Base-by-base conservation (phyloP, 192 early-diverging fungal species). In the Mortierella antarctica region DNA sequence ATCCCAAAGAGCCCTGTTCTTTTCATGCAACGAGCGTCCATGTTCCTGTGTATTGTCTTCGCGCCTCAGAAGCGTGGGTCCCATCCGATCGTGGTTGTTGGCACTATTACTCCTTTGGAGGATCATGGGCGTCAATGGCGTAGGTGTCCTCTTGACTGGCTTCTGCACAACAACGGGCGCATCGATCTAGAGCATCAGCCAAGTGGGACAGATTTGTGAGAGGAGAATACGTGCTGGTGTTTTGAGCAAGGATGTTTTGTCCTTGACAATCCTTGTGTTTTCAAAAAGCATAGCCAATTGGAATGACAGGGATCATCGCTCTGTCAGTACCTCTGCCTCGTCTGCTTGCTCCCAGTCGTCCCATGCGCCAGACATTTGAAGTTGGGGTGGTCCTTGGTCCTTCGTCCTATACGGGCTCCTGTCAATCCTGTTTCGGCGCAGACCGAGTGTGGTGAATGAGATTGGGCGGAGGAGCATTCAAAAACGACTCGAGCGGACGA, bases 311-410 rank as follows among this genome's bases (percentile, higher is more conserved):
- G 10, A 47, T 6, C 18, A 49, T 41, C 40, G 15, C 48, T 15
- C 21, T 62, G 2, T 31, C 20, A 13, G 57, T 70, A 70, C 68
- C 13, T 70, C 68, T 12, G 23, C 17, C 23, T 70, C 68, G 44
- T 60, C 68, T 4, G 68, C 74, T 70, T 78, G 60, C 23, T 76
- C 74, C 74, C 74, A 76, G 55, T 76, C 74, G 50, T 76, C 74
- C 48, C 53, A 58, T 76, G 66, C 61, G n/a, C 70, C 74, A 7
- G 74, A 51, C 74, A 76, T 76, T n/a, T 7, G 31, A 31, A 31
- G 1, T 31, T 31, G 31, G 31, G 31, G n/a, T n/a, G 31, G 31
- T 31, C 31, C 31, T 31, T 31, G 31, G 31, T 31, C 31, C 31
- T 31, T 31, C 31, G 31, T 31, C 31, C 31, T 31, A 31, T 31